Evolutionary conservation across 192 early-diverging fungal species (phyloP), one percentile per base, ranked within the genome.

Genomic region (Coemansia sp.): DNA sequence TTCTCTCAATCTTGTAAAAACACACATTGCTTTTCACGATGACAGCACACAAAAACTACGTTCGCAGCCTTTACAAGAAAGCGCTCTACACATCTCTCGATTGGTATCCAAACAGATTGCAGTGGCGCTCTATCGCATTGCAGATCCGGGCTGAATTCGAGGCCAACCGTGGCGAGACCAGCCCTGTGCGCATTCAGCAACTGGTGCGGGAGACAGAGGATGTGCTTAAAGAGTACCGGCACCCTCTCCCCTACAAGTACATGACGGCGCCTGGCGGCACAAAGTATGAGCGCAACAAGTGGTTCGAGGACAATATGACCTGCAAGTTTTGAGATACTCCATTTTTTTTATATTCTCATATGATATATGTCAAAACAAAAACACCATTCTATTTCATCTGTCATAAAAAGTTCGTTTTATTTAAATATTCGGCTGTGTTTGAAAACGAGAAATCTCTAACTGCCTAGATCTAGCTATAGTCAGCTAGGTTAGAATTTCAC

Each of bases 141-240:
- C 86, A 92, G 62, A 93, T 98, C 77, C 86, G 96, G 41, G 85
- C 87, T 36, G 80, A 88, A 68, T 98, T 98, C 68, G 95, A 96
- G 67, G 84, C 80, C 49, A 94, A 94, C 77, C 88, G 87, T 64
- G 68, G 88, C 65, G 78, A 94, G 42, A 78, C 79, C 61, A 92
- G 88, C 71, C 88, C 90, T 19, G 87, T 90, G 54, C 85, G 94
- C 65, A 69, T 94, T 26, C 82, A 92, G 69, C 73, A 72, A 61
- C 73, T 91, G 47, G 52, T 94, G 70, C 80, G 70, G 40, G 79
- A 87, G 22, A 86, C 93, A n/a, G 95, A 98, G 71, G 70, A 84
- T 26, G 85, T 89, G 42, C 85, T 98, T 9, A 81, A 83, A 12
- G 85, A 88, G 49, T 90, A 90, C 77, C 72, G 74, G 69, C 94